A percentile compares a stretch with the other conserved stretches of the same genome.
phyloP scores from a whole-genome alignment of 225 moss, liverwort and hornwort genomes.

The Pleurozium schreberi region DNA sequence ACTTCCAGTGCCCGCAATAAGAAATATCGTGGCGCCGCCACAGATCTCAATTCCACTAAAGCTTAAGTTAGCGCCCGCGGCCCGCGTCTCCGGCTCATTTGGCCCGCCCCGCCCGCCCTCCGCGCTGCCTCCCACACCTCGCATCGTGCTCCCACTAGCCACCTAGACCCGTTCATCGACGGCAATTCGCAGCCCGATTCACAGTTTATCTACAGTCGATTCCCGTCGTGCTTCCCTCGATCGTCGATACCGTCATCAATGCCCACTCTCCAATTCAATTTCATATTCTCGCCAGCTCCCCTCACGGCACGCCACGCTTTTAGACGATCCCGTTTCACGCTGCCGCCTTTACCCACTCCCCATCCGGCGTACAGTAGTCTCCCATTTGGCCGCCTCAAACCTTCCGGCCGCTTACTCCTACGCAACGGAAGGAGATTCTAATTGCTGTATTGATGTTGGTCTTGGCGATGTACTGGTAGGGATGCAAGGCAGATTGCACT shows the following conservation, averaged over 20 bases:
- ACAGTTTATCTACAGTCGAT: background rate
- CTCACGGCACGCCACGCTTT: background rate
- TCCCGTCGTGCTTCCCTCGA: background rate
- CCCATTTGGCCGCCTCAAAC: background rate
- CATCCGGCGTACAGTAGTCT: background rate
- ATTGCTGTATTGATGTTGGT: background rate
- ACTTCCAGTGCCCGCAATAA: background rate
- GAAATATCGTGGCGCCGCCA: background rate
- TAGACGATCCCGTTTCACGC: slow-evolving; percentile 2
- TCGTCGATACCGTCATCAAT: background rate
- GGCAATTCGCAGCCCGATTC: background rate
- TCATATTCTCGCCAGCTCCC: background rate
- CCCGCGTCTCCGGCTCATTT: background rate
- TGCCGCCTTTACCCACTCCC: background rate
- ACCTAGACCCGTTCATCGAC: background rate
- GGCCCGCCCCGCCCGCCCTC: background rate
- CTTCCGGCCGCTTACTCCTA: background rate
- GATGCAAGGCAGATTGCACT: background rate
- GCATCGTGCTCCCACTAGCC: background rate
- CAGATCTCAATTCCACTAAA: background rate
- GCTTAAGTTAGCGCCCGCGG: background rate
- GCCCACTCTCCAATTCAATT: background rate
- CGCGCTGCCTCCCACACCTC: background rate
- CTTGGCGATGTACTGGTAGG: background rate
- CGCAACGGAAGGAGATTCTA: background rate